These are phyloP conservation scores for Malus hybrid DNA, from an alignment of 331 rosid genomes.

Conservation along the genomic window DNA sequence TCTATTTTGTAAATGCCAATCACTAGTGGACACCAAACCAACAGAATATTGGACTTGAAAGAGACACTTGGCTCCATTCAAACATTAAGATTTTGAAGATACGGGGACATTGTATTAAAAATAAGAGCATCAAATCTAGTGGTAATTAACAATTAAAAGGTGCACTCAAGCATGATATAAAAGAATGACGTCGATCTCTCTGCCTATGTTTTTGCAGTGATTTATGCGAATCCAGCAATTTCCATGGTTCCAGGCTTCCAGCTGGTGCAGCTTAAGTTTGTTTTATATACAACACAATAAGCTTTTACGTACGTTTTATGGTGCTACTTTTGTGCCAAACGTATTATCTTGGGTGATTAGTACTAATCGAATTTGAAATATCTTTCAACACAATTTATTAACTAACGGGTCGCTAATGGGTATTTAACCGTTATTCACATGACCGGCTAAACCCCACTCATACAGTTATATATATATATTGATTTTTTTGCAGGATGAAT, in stretches of 20 bases:
- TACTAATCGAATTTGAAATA: too few species aligned
- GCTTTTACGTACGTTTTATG: slow-evolving; percentile 3
- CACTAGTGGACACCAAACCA: not conserved
- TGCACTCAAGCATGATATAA: not conserved
- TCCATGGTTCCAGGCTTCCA: not conserved
- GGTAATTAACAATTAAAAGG: slow-evolving; percentile 4
- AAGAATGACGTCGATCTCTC: not conserved
- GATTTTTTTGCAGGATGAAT: too few species aligned
- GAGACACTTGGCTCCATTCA: not conserved
- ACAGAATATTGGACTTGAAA: not conserved
- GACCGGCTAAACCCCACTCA: too few species aligned
- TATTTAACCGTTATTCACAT: too few species aligned
- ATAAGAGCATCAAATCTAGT: slow-evolving; percentile 2
- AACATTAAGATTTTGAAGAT: not conserved
- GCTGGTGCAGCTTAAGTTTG: not conserved
- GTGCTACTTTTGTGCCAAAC: not conserved
- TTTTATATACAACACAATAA: not conserved
- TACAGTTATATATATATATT: too few species aligned
- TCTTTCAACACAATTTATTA: too few species aligned
- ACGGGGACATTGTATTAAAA: not conserved
- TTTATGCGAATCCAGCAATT: not conserved
- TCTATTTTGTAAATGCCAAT: too few species aligned
- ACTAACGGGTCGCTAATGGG: too few species aligned
- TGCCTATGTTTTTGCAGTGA: not conserved
- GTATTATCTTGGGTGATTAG: not conserved